These are phyloP conservation scores for Fraxinus floribunda DNA, from an alignment of 305 asterid genomes.

Conservation along the genomic window DNA sequence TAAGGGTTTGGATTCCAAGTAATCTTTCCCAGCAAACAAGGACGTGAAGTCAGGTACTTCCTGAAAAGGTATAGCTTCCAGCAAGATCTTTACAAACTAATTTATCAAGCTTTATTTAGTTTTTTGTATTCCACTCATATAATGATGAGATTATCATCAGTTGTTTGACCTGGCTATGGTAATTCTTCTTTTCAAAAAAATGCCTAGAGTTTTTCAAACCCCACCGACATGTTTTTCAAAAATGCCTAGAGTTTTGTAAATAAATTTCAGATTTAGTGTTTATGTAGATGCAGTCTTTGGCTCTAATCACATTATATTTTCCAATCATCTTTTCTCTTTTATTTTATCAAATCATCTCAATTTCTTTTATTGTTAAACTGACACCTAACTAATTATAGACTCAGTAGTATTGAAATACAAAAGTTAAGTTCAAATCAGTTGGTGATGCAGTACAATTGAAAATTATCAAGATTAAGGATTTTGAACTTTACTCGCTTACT, in stretches of 20 bases:
- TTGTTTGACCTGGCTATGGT: background rate
- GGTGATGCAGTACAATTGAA: background rate
- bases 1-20: conserved; percentile 71
- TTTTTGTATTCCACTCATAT: background rate
- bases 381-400: background rate
- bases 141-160: background rate
- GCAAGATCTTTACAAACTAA: conserved; percentile 5
- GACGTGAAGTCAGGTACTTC: conserved; percentile 71
- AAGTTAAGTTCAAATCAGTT: background rate
- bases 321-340: background rate
- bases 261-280: background rate
- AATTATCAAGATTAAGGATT: conserved; percentile 14
- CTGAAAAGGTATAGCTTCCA: conserved; percentile 42
- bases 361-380: background rate
- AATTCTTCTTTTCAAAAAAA: background rate
- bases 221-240: background rate
- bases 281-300: background rate
- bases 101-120: background rate
- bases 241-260: background rate
- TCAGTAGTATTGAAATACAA: background rate
- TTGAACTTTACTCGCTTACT: conserved; percentile 54
- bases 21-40: conserved; percentile 54
- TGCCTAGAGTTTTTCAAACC: background rate
- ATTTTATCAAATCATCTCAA: background rate
- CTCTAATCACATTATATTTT: background rate